Conservation (phyloP, 345 rosid species). For the Toxicodendron radicans region DNA sequence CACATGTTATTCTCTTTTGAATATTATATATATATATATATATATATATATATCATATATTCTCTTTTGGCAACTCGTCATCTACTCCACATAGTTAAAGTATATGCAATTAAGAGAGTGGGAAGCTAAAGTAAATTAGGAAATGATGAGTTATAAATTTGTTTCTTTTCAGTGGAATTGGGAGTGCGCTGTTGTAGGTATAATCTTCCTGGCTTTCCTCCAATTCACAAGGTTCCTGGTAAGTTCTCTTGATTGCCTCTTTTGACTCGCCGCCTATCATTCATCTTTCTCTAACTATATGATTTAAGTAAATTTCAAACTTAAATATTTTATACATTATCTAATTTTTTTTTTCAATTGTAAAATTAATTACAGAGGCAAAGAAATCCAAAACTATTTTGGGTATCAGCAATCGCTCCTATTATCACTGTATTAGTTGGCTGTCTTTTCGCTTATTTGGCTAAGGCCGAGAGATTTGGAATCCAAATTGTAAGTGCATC, state of each 20-base stretch:
- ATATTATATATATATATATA: too few relatives aligned
- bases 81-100: too few relatives aligned
- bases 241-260: slow-evolving; percentile 16
- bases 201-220: slow-evolving; percentile 64
- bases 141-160: not conserved
- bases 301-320: too few relatives aligned
- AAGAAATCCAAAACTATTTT: slow-evolving; percentile 72
- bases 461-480: slow-evolving; percentile 54
- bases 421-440: slow-evolving; percentile 69
- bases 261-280: not conserved
- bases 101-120: too few relatives aligned
- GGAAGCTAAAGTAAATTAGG: too few relatives aligned
- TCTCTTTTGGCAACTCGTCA: too few relatives aligned
- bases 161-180: slow-evolving; percentile 66
- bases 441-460: slow-evolving; percentile 63
- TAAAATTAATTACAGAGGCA: slow-evolving; percentile 42
- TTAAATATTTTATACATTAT: too few relatives aligned
- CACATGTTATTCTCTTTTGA: too few relatives aligned
- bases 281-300: not conserved
- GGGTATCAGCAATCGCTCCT: slow-evolving; percentile 89
- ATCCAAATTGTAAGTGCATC: slow-evolving; percentile 57
- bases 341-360: not conserved
- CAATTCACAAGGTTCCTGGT: slow-evolving; percentile 67
- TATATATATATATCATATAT: too few relatives aligned
- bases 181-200: slow-evolving; percentile 69